These are phyloP conservation scores for Coemansia sp. DNA, from an alignment of 192 early-diverging fungal species.

Conservation along the genomic window DNA sequence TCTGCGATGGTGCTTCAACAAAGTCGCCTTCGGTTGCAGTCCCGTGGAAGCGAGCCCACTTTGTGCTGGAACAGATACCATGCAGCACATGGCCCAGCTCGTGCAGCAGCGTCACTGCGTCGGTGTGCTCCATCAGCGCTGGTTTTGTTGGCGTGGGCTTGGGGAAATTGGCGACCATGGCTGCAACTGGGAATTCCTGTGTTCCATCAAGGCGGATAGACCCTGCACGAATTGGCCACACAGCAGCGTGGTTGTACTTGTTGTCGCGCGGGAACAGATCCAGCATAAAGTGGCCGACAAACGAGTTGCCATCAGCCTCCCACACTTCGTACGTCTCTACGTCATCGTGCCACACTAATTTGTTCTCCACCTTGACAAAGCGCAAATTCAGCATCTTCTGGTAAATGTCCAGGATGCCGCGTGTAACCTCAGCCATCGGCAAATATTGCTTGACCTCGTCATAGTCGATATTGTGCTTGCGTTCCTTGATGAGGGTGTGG, in stretches of 20 bases:
- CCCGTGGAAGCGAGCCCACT: conserved; percentile 72
- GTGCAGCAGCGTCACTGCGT: conserved; percentile 82
- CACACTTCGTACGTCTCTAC: conserved; percentile 76
- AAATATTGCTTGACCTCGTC: conserved; percentile 81
- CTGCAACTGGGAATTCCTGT: conserved; percentile 62
- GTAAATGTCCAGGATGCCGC: conserved; percentile 74
- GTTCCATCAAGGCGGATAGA: conserved; percentile 57
- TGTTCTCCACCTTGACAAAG: conserved; percentile 62
- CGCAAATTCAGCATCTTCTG: conserved; percentile 66
- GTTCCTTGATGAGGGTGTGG: conserved; percentile 66
- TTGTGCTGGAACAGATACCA: conserved; percentile 70
- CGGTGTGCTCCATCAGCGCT: conserved; percentile 74
- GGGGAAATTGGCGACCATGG: conserved; percentile 72
- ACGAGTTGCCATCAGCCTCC: conserved; percentile 59
- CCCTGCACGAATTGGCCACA: conserved; percentile 72
- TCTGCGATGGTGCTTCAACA: conserved; percentile 86
- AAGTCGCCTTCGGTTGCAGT: conserved; percentile 78
- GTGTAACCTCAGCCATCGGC: conserved; percentile 61
- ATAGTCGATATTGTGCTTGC: conserved; percentile 71
- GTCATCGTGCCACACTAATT: conserved; percentile 74
- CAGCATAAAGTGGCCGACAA: conserved; percentile 72
- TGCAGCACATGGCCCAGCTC: conserved; percentile 75
- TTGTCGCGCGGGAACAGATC: conserved; percentile 73
- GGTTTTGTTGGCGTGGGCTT: conserved; percentile 66
- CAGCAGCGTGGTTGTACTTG: conserved; percentile 79